Base-by-base conservation (phyloP, 2,329 filamentous ascomycete species). In the Fusarium pininemorale region DNA sequence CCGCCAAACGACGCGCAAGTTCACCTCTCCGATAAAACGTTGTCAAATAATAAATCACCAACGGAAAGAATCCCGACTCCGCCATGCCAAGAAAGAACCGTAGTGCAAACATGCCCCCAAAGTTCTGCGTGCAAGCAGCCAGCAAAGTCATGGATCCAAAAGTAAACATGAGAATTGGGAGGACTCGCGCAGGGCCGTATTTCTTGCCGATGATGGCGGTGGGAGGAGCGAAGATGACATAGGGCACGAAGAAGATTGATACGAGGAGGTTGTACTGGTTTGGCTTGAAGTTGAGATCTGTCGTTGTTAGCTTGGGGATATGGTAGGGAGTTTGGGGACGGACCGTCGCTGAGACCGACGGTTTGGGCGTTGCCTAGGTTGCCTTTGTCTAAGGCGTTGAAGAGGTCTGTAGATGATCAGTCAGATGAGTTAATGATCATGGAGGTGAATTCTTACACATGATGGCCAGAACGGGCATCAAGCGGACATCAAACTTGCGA, bases 351-450 rank as follows among this genome's bases (percentile, higher is more conserved):
- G 4, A 69, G 28, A 8, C 56, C 48, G 20, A 58, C 64, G 1
- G 66, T 69, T 13, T 69, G 66, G 6, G 66, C 66, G 8, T 69
- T 69, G n/a, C 66, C 66, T 7, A 69, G 24, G 6, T 69, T 69
- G 18, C 66, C 66, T 50, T 69, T 69, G 16, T 69, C 66, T 0
- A 69, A 5, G 0, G 66, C 66, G 28, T 69, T 69, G 9, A 69
- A 69, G 20, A 69, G 41, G 1, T 69, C 66, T 69, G 2, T 3
- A 6, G 10, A 20, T 10, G 1, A 4, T 69, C 28, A 9, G 28
- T 30, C 7, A 69, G 66, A 48, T 6, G 13, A 0, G 1, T n/a
- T n/a, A n/a, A n/a, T n/a, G n/a, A n/a, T n/a, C n/a, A n/a, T n/a
- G n/a, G n/a, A n/a, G n/a, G n/a, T n/a, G n/a, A n/a, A n/a, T n/a